Percentiles rank a stretch among this genome's conserved stretches.
Conservation (phyloP, 257 asterid genomes). For the Ligustrum vulgare region DNA sequence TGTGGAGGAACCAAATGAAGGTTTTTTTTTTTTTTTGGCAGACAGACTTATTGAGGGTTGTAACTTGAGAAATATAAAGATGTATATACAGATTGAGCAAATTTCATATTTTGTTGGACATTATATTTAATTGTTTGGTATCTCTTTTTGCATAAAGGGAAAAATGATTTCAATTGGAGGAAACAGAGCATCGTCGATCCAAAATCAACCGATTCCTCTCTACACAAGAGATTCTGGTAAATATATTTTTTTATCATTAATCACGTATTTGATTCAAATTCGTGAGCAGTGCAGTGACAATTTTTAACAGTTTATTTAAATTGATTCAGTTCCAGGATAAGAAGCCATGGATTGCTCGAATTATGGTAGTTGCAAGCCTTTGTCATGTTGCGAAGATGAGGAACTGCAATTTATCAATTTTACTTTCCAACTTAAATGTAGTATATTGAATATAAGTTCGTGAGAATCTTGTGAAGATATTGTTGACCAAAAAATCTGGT, state of each 20-base stretch:
- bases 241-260: background rate
- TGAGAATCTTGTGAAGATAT: background rate
- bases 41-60: no score
- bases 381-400: conserved; percentile 64
- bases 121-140: no score
- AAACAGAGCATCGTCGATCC: no score
- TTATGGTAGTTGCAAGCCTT: conserved; percentile 52
- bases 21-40: no score
- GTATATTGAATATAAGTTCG: background rate
- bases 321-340: conserved; percentile 35
- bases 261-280: background rate
- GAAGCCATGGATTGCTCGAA: conserved; percentile 50
- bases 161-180: no score
- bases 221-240: conserved; percentile 45
- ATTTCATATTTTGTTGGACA: no score
- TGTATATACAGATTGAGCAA: no score
- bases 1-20: no score
- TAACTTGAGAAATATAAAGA: no score
- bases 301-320: background rate
- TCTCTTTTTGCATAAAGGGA: no score
- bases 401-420: conserved; percentile 32
- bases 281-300: background rate
- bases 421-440: conserved; percentile 46
- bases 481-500: no score
- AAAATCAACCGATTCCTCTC: conserved; percentile 54